Conservation (phyloP, 129 eudicot genomes). For the Flaveria robusta region DNA sequence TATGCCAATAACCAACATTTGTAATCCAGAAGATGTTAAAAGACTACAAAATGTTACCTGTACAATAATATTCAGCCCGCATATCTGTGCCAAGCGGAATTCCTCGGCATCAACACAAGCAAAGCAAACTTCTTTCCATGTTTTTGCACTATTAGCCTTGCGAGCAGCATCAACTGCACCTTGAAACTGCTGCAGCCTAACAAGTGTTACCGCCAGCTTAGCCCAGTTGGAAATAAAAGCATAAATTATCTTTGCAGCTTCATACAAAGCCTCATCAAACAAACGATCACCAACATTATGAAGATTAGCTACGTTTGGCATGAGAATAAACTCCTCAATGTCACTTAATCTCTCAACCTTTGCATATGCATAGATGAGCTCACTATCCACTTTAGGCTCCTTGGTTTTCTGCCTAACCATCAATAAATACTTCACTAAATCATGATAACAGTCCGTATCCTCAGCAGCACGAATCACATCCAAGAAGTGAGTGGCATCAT, state of each 20-base stretch:
- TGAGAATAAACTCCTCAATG: conserved; percentile 87
- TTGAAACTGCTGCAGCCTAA: conserved; percentile 87
- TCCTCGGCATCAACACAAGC: conserved; percentile 99
- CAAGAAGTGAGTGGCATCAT: conserved; percentile 84
- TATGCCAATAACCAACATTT: neutral
- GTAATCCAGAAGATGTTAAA: neutral
- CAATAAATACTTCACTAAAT: conserved; percentile 73
- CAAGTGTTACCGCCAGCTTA: conserved; percentile 80
- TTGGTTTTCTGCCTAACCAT: conserved; percentile 95
- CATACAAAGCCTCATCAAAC: conserved; percentile 88
- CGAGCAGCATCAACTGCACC: conserved; percentile 99
- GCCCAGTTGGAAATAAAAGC: conserved; percentile 97
- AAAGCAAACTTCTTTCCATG: conserved; percentile 98
- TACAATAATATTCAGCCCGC: conserved; percentile 88
- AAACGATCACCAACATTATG: conserved; percentile 88
- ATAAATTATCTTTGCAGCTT: conserved; percentile 95
- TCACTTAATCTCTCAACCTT: conserved; percentile 87
- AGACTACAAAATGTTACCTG: conserved; percentile 52
- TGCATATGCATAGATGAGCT: conserved; percentile 93
- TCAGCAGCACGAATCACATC: conserved; percentile 84
- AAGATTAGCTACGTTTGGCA: conserved; percentile 97
- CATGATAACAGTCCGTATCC: conserved; percentile 74
- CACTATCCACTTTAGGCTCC: conserved; percentile 95
- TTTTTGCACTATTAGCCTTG: conserved; percentile 89
- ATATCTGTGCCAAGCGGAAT: conserved; percentile 95